Percentiles rank a stretch among this genome's conserved stretches.
Conservation (phyloP, 2,329 filamentous ascomycete species). For the Fusarium sp. region DNA sequence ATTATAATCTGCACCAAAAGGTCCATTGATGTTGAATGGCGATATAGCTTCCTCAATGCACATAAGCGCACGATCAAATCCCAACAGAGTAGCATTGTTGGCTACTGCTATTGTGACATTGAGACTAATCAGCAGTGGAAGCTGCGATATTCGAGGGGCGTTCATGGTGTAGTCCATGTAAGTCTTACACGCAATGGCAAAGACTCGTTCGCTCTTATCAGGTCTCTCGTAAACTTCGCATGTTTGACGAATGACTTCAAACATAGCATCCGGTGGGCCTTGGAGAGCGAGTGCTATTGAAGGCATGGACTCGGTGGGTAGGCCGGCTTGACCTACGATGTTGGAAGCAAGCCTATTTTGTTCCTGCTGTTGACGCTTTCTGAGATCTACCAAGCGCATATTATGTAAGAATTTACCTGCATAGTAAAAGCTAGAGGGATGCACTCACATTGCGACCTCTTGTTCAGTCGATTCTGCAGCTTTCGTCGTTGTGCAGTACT, state of each 20-base stretch:
- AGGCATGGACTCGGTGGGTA: background rate
- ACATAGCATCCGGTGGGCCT: background rate
- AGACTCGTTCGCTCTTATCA: background rate
- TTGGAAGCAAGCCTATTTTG: background rate
- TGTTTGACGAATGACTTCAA: background rate
- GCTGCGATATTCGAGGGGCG: background rate
- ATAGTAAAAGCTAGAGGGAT: rapidly evolving
- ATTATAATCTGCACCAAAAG: background rate
- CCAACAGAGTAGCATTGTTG: background rate
- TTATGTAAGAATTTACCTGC: background rate
- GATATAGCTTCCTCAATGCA: slow-evolving; percentile 9
- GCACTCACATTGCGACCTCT: slow-evolving; percentile 12
- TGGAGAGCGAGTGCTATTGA: background rate
- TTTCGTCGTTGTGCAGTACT: slow-evolving; percentile 13
- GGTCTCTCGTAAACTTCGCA: background rate
- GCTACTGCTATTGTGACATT: slow-evolving; percentile 18
- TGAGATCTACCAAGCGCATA: background rate
- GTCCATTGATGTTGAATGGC: background rate
- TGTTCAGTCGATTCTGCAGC: slow-evolving; percentile 16
- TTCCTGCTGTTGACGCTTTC: background rate
- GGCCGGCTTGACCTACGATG: background rate
- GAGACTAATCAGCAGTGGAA: slow-evolving; percentile 7
- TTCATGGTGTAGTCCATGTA: slow-evolving; percentile 20
- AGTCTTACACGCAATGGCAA: background rate
- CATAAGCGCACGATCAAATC: background rate